Percentiles rank a stretch among this genome's conserved stretches.
Evolutionary conservation across 306 rosid genomes (phyloP).

Genomic region (Cercis canadensis): DNA sequence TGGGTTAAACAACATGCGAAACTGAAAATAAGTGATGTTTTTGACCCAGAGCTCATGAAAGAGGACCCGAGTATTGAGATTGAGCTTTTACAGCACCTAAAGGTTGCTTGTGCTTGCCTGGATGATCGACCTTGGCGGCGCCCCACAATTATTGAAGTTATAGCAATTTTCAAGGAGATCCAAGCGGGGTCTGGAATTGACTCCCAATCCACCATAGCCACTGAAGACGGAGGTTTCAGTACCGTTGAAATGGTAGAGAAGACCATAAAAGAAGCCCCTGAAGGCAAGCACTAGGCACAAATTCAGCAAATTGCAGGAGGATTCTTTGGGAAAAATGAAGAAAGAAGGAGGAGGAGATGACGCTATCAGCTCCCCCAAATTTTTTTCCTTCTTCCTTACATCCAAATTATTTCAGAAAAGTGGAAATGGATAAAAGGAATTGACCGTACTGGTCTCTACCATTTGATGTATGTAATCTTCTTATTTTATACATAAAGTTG

Average conservation of each 20-base stretch:
- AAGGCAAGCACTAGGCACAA: slow-evolving; percentile 50
- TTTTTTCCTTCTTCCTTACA: slow-evolving; percentile 34
- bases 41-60: slow-evolving; percentile 64
- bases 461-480: slow-evolving; percentile 64
- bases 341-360: slow-evolving; percentile 40
- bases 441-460: slow-evolving; percentile 45
- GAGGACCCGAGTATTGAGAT: slow-evolving; percentile 64
- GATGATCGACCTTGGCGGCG: slow-evolving; percentile 66
- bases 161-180: slow-evolving; percentile 75
- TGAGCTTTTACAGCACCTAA: slow-evolving; percentile 66
- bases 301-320: slow-evolving; percentile 28
- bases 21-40: slow-evolving; percentile 58
- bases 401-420: slow-evolving; percentile 10
- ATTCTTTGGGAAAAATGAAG: slow-evolving; percentile 37
- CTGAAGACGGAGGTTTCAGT: slow-evolving; percentile 50
- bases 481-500: slow-evolving; percentile 56
- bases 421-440: slow-evolving; percentile 29
- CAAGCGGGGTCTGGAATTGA: slow-evolving; percentile 74
- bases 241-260: slow-evolving; percentile 60
- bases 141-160: slow-evolving; percentile 73
- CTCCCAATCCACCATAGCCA: slow-evolving; percentile 57
- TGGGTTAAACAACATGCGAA: slow-evolving; percentile 79
- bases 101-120: slow-evolving; percentile 69
- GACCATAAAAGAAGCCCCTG: slow-evolving; percentile 71
- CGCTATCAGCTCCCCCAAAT: slow-evolving; percentile 33